Evolutionary conservation across 306 rosid genomes (phyloP), one percentile per base, ranked within the genome.

Genomic region (Ormosia semicastrata): DNA sequence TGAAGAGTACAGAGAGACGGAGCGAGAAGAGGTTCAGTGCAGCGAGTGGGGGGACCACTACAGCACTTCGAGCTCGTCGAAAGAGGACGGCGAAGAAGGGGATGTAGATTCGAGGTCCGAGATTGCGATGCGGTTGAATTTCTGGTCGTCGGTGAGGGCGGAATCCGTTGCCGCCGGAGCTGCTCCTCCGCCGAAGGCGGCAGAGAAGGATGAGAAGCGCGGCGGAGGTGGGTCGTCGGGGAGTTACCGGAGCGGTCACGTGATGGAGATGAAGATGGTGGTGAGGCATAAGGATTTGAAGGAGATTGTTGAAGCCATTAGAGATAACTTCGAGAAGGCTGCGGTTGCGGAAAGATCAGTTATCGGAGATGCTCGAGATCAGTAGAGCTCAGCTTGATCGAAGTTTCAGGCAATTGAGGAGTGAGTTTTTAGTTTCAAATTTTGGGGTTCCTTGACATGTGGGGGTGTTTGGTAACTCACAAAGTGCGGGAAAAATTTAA

Each of bases 41-140:
- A 95, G 99, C 82, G 98, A 95, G 62, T 95, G 99, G 99, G 98
- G 81, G 15, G 99, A 90, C 70, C 97, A 85, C 4, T 92, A 87
- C 89, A 89, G 93, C 82, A 87, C 90, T 15, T 77, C 92, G 47
- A 90, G 89, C 63, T 90, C 99, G 13, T 91, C 92, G 8, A 83
- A 88, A 3, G 89, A 63, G 5, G 97, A 77, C 39, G 90, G 88
- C 1, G 74, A 79, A 53, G 90, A 82, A n/a, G n/a, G n/a, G n/a
- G n/a, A n/a, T n/a, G n/a, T n/a, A n/a, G n/a, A n/a, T n/a, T n/a
- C n/a, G 72, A 88, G 97, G 88, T 84, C 92, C 47, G 90, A 88
- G 80, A 83, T 76, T 53, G 89, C 82, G 6, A 81, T 68, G 4
- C 80, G 90, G 72, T 83, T 94, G 6, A 90, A 90, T 82, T 85